A percentile compares a stretch with the other conserved stretches of the same genome.
Conservation (phyloP, 208 protist species). For the Acanthamoeba royreba region DNA sequence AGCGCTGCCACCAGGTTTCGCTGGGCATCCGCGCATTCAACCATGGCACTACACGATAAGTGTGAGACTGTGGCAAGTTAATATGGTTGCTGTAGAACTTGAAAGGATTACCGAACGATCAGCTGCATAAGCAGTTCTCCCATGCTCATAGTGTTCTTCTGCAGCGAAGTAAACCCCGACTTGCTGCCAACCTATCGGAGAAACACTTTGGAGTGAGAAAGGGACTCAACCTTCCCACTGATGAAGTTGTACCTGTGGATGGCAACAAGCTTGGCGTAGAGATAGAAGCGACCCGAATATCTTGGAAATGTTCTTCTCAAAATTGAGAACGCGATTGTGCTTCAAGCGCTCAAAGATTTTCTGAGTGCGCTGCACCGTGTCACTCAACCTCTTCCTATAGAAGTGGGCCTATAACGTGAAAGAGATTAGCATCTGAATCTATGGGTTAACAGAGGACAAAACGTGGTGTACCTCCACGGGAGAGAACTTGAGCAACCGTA, state of each 20-base stretch:
- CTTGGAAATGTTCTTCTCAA: not conserved
- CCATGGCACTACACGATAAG: not conserved
- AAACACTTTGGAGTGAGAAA: not conserved
- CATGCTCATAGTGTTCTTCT: constrained; percentile 50
- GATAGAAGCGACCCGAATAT: not conserved
- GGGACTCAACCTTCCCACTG: too few relatives aligned
- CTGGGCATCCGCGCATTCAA: constrained; percentile 9
- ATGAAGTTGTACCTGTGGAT: not conserved
- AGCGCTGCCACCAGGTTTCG: constrained; percentile 12
- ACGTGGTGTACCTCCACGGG: not conserved
- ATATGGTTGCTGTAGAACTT: not conserved
- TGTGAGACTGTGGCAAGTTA: not conserved
- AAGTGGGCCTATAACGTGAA: not conserved
- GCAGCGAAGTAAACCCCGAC: constrained; percentile 9
- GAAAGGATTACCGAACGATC: not conserved
- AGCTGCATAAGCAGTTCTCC: not conserved
- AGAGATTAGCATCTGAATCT: not conserved
- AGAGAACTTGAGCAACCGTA: not conserved
- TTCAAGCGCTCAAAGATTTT: not conserved
- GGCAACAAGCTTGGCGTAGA: constrained; percentile 14
- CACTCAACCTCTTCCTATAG: not conserved
- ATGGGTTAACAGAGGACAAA: not conserved
- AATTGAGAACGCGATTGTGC: not conserved
- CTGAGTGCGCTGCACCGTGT: not conserved
- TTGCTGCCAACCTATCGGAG: not conserved